These are phyloP conservation scores for Solanum gandarillasii DNA, from an alignment of 257 asterid genomes.

Conservation along the genomic window DNA sequence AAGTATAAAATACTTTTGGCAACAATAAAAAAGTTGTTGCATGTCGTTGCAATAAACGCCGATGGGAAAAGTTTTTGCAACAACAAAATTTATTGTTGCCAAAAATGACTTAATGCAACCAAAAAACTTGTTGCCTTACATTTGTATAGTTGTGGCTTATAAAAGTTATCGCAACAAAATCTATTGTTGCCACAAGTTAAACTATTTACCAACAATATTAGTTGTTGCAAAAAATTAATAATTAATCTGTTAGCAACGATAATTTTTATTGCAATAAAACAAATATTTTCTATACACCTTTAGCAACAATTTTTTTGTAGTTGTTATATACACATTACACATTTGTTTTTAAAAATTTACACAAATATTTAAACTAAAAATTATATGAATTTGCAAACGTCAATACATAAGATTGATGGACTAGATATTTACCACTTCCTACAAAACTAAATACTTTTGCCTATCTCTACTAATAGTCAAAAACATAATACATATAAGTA, in stretches of 20 bases:
- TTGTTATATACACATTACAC: background rate
- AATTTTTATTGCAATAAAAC: background rate
- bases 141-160: background rate
- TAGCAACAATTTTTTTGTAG: background rate
- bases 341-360: background rate
- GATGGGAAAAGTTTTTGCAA: too few relatives aligned
- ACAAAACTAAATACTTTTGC: background rate
- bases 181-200: background rate
- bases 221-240: background rate
- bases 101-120: too few relatives aligned
- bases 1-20: too few relatives aligned
- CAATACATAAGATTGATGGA: background rate
- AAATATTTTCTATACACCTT: background rate
- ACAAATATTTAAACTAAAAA: background rate
- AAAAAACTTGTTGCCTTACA: background rate
- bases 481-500: background rate
- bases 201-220: background rate
- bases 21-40: too few relatives aligned
- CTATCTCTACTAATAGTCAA: background rate
- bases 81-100: too few relatives aligned
- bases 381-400: background rate
- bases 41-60: too few relatives aligned
- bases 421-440: background rate
- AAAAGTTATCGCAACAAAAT: background rate
- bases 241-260: background rate